Conservation (phyloP, 768 basidiomycete species). For the Leccinum variicolor region DNA sequence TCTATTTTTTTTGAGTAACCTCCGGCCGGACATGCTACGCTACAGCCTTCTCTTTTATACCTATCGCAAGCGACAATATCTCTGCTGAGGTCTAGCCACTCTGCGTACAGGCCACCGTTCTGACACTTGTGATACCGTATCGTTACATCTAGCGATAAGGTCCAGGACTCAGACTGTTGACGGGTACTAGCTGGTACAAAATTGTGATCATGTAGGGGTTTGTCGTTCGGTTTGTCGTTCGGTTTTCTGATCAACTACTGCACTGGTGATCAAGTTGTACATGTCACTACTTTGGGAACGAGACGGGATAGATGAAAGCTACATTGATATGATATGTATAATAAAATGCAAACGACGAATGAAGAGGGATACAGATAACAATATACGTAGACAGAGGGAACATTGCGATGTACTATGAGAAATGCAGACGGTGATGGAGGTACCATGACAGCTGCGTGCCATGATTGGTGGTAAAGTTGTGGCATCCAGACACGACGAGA, state of each 20-base stretch:
- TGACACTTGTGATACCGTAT: too few relatives aligned
- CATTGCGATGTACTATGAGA: slow-evolving; percentile 13
- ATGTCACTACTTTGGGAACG: neutral
- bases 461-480: slow-evolving; percentile 17
- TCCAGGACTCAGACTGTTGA: neutral
- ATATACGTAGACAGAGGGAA: neutral
- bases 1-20: too few relatives aligned
- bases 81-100: too few relatives aligned
- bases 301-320: too few relatives aligned
- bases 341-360: neutral
- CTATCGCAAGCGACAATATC: too few relatives aligned
- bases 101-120: too few relatives aligned
- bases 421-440: slow-evolving; percentile 24
- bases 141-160: too few relatives aligned
- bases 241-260: neutral
- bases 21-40: too few relatives aligned
- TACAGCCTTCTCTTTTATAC: too few relatives aligned
- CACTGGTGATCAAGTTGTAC: neutral
- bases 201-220: too few relatives aligned
- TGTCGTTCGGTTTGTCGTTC: neutral
- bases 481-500: slow-evolving; percentile 26
- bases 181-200: too few relatives aligned
- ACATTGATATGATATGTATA: neutral
- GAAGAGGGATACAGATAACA: slow-evolving; percentile 5
- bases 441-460: slow-evolving; percentile 25